A percentile compares a stretch with the other conserved stretches of the same genome.
These are phyloP conservation scores for Leccinum rimulosum DNA, from an alignment of 768 basidiomycete species.

Conservation along the genomic window DNA sequence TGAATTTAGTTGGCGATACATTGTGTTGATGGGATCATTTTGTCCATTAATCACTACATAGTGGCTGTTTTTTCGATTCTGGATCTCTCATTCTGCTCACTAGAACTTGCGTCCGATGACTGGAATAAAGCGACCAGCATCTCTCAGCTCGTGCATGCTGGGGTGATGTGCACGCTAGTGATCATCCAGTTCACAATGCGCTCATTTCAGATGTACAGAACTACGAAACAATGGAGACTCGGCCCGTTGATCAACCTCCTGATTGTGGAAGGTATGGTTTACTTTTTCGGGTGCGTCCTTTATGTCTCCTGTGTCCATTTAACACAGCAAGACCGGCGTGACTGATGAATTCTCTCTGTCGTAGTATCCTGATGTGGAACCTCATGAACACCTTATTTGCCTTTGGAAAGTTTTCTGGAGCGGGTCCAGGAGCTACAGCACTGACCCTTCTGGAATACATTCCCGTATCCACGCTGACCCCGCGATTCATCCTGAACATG, in stretches of 20 bases:
- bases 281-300: not conserved
- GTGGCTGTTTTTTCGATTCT: not conserved
- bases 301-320: not conserved
- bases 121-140: not conserved
- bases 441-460: no score
- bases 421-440: no score
- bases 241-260: not conserved
- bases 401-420: no score
- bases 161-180: not conserved
- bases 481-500: no score
- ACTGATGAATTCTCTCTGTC: not conserved
- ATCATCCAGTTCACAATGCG: not conserved
- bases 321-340: fast-evolving
- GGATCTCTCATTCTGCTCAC: not conserved
- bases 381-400: no score
- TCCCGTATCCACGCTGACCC: no score
- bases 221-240: not conserved
- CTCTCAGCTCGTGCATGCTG: not conserved
- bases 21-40: not conserved
- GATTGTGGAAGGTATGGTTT: not conserved
- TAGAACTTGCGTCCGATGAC: not conserved
- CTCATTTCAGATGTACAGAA: not conserved
- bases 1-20: not conserved
- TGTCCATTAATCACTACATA: not conserved
- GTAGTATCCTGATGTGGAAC: no score